Evolutionary conservation across 2,329 filamentous ascomycete genomes (phyloP), one percentile per base, ranked within the genome.

Genomic region (Colletotrichum sp.): DNA sequence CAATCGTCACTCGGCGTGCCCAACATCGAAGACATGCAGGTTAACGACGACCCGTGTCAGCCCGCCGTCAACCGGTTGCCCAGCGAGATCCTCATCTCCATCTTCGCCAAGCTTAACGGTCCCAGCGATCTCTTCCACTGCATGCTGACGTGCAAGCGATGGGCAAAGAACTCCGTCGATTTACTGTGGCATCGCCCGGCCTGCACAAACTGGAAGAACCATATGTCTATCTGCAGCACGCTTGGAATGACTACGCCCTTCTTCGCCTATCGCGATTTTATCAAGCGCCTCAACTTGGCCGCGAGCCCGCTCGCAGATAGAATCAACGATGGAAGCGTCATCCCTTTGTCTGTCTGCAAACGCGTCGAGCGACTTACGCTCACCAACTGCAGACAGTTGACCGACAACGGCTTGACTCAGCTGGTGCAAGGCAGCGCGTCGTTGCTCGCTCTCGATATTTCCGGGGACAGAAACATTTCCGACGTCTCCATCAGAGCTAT

Each of bases 141-240:
- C 85, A 96, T 98, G 94, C 89, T 97, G 78, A 96, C 98, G n/a
- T 98, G 94, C 81, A 96, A 96, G 85, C 92, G 94, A 77, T 99
- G 97, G 97, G 94, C 97, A 32, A 90, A 94, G 77, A 98, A 98
- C 82, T 94, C 94, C 67, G 97, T 98, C 79, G 96, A 97, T 78
- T 90, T 98, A 78, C 89, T 99, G 27, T 99, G 97, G 97, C 96
- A 98, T 84, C 91, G 97, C 52, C 97, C 97, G 2, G 93, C 95
- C 32, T 98, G 97, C 86, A 96, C 94, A 80, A 95, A 93, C 80
- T 98, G 95, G 94, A 86, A 89, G 15, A 96, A 96, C 82, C 92
- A 98, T 80, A 89, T 92, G 80, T 93, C 88, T 78, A 97, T 99
- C 79, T 96, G 96, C 81, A 89, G 90, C 74, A 96, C 96, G 2